A percentile compares a stretch with the other conserved stretches of the same genome.
phyloP scores from a whole-genome alignment of 192 early-diverging fungal genomes.

The Podila clonocystis region DNA sequence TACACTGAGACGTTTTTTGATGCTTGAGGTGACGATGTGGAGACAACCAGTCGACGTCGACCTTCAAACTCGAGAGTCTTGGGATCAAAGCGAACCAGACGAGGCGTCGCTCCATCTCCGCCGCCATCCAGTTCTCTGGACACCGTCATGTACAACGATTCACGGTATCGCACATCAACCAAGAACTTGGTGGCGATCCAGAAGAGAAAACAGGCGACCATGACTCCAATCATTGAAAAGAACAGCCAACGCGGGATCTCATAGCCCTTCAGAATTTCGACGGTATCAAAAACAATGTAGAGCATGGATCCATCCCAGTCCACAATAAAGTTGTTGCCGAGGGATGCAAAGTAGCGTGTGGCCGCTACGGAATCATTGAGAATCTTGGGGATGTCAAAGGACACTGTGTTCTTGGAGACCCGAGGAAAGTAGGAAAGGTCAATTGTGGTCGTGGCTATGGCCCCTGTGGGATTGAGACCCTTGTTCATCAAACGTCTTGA shows the following conservation, averaged over 20 bases:
- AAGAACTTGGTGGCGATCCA: neutral
- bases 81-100: neutral
- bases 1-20: too few species aligned
- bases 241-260: constrained; percentile 4
- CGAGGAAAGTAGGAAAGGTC: neutral
- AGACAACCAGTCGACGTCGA: neutral
- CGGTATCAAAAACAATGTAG: constrained; percentile 9
- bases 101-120: neutral
- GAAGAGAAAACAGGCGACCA: neutral
- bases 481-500: neutral
- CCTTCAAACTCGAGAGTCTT: neutral
- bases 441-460: neutral
- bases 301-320: constrained; percentile 2
- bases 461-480: neutral
- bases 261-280: constrained; percentile 7
- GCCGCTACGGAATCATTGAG: neutral
- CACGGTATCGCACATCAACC: neutral
- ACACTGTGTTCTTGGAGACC: neutral
- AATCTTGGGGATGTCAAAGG: neutral
- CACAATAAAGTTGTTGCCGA: constrained; percentile 10
- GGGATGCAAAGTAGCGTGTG: neutral
- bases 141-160: constrained; percentile 3
- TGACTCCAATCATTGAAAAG: neutral
- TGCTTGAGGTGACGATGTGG: too few species aligned
- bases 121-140: neutral